These are phyloP conservation scores for Digitaria exilis DNA, from an alignment of 202 grass and related monocot genomes.

Conservation along the genomic window DNA sequence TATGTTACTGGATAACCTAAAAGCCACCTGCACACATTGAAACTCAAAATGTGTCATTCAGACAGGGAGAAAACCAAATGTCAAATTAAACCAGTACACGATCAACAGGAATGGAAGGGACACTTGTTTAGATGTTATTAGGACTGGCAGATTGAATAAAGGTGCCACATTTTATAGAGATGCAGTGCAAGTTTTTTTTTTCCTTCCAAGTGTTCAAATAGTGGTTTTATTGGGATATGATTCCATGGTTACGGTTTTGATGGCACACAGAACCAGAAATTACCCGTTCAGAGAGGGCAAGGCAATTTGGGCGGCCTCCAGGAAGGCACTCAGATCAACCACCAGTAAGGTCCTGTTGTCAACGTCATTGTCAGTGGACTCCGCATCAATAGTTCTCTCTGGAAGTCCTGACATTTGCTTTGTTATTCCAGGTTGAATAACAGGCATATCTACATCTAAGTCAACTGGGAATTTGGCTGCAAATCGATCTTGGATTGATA, in stretches of 20 bases:
- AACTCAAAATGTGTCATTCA: neutral
- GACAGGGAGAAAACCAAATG: neutral
- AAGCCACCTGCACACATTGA: constrained; percentile 70
- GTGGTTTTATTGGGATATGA: neutral
- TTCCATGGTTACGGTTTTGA: constrained; percentile 13
- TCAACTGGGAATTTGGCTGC: constrained; percentile 57
- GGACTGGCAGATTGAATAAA: neutral
- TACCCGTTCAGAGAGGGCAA: constrained; percentile 91
- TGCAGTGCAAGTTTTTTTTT: neutral
- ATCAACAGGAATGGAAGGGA: too few species aligned
- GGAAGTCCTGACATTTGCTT: constrained; percentile 25
- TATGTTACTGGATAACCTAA: constrained; percentile 86
- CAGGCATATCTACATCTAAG: constrained; percentile 23
- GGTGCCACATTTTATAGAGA: neutral
- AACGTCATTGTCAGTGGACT: neutral
- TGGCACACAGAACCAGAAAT: constrained; percentile 9
- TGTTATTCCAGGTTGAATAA: constrained; percentile 20
- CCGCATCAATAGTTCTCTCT: constrained; percentile 28
- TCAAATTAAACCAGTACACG: neutral
- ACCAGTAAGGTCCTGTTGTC: constrained; percentile 19
- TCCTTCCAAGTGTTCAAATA: neutral
- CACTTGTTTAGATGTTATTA: neutral
- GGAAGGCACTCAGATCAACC: constrained; percentile 58
- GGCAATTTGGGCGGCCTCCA: constrained; percentile 51
- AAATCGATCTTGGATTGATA: constrained; percentile 65